Evolutionary conservation across 495 filamentous ascomycete species (phyloP).

Genomic region (Aspergillus heteromorphus): DNA sequence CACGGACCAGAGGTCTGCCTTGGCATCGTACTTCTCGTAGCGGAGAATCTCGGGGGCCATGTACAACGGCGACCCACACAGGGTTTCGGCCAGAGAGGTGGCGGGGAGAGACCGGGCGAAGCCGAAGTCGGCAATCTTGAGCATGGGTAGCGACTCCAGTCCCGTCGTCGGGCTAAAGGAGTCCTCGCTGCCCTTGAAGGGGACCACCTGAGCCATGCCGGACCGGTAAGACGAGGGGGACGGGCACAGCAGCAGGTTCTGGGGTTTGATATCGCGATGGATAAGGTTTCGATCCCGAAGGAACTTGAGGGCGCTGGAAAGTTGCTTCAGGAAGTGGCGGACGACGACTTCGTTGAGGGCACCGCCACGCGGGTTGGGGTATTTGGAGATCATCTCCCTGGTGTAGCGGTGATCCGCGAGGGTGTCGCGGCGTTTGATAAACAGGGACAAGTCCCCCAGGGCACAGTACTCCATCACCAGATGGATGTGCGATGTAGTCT

Average conservation of each 20-base stretch:
- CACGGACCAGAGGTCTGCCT: slow-evolving; percentile 95
- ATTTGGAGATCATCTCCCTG: slow-evolving; percentile 80
- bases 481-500: slow-evolving; percentile 82
- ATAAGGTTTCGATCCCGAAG: slow-evolving; percentile 79
- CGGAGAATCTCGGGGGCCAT: slow-evolving; percentile 98
- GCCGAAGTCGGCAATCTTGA: slow-evolving; percentile 97
- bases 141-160: slow-evolving; percentile 81
- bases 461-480: slow-evolving; percentile 98
- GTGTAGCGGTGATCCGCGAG: slow-evolving; percentile 70
- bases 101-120: slow-evolving; percentile 87
- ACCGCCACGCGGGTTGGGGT: slow-evolving; percentile 72
- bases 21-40: slow-evolving; percentile 96
- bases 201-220: slow-evolving; percentile 44
- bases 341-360: slow-evolving; percentile 91
- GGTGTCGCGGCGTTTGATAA: slow-evolving; percentile 88
- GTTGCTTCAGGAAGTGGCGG: slow-evolving; percentile 93
- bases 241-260: slow-evolving; percentile 88
- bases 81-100: slow-evolving; percentile 86
- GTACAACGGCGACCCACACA: slow-evolving; percentile 97
- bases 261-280: slow-evolving; percentile 95
- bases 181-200: slow-evolving; percentile 62
- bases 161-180: slow-evolving; percentile 77
- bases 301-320: slow-evolving; percentile 87
- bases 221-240: slow-evolving; percentile 60
- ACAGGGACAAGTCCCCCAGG: slow-evolving; percentile 83